Conservation (phyloP, 2,329 filamentous ascomycete species). For the Hysterium pulicare region DNA sequence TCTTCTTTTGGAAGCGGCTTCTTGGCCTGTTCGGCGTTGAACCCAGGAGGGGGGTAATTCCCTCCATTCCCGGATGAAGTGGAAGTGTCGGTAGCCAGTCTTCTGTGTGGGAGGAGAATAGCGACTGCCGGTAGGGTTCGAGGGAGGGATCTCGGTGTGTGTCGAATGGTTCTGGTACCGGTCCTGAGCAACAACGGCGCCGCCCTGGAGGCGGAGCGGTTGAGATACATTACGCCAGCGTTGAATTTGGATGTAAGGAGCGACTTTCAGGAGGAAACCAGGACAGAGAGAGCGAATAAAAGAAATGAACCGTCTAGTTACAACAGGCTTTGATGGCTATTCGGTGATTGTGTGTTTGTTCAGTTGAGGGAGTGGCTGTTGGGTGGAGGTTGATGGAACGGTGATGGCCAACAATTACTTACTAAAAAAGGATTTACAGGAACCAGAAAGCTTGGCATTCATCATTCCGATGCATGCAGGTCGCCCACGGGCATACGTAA, state of each 20-base stretch:
- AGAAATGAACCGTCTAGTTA: no score
- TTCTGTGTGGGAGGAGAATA: slow-evolving; percentile 53
- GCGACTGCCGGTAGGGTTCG: slow-evolving; percentile 55
- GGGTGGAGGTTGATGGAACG: no score
- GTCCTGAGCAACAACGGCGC: slow-evolving; percentile 47
- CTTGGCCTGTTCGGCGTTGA: slow-evolving; percentile 86
- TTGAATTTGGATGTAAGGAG: slow-evolving; percentile 20
- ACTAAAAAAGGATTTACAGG: no score
- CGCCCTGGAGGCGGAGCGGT: slow-evolving; percentile 42
- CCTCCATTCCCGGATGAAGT: slow-evolving; percentile 46
- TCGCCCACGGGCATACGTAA: no score
- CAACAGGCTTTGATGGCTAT: no score
- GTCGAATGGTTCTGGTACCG: slow-evolving; percentile 41
- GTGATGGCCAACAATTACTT: no score
- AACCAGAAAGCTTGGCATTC: no score
- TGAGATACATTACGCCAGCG: slow-evolving; percentile 43
- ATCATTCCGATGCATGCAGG: no score
- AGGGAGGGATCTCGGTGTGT: slow-evolving; percentile 43
- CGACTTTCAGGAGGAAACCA: slow-evolving; percentile 9
- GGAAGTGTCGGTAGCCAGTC: slow-evolving; percentile 57
- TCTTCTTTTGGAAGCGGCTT: slow-evolving; percentile 68
- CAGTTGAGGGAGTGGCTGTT: no score
- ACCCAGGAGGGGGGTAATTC: slow-evolving; percentile 77
- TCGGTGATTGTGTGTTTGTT: no score
- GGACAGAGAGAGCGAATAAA: no score